phyloP scores from a whole-genome alignment of 1,139 yeast species.

The Yamadazyma buinensis region DNA sequence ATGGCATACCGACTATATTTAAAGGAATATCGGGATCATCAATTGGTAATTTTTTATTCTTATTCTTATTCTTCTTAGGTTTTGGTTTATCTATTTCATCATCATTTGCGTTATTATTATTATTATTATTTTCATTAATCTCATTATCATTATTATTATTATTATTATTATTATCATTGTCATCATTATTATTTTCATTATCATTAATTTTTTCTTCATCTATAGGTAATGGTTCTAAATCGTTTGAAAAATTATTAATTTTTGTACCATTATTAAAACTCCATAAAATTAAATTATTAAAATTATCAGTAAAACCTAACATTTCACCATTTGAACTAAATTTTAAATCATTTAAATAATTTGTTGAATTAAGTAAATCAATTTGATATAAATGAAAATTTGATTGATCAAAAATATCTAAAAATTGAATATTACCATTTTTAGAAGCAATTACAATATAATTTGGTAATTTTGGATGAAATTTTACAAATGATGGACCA shows the following conservation, averaged over 20 bases:
- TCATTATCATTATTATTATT: too few species aligned
- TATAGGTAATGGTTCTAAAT: conserved; percentile 48
- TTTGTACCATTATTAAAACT: conserved; percentile 39
- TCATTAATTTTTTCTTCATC: conserved; percentile 25
- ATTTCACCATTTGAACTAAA: conserved; percentile 81
- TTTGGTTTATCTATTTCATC: too few species aligned
- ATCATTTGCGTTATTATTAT: too few species aligned
- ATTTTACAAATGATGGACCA: conserved; percentile 80
- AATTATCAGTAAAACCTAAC: conserved; percentile 64
- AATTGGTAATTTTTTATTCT: conserved; percentile 14
- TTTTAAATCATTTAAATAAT: conserved; percentile 52
- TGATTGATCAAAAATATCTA: conserved; percentile 78
- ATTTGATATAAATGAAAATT: conserved; percentile 60
- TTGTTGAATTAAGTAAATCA: conserved; percentile 34
- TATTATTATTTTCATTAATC: too few species aligned
- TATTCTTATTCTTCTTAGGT: too few species aligned
- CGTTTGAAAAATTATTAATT: conserved; percentile 46
- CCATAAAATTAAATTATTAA: conserved; percentile 75
- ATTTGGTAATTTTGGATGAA: conserved; percentile 86
- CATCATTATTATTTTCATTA: conserved; percentile 14
- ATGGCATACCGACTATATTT: conserved; percentile 70
- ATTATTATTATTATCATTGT: too few species aligned
- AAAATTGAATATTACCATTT: conserved; percentile 78
- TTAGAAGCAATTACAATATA: conserved; percentile 71
- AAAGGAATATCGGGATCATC: conserved; percentile 44